A percentile compares a stretch with the other conserved stretches of the same genome.
phyloP scores from a whole-genome alignment of 1,139 yeast genomes.

The Nadsonia starkeyi-henricii region DNA sequence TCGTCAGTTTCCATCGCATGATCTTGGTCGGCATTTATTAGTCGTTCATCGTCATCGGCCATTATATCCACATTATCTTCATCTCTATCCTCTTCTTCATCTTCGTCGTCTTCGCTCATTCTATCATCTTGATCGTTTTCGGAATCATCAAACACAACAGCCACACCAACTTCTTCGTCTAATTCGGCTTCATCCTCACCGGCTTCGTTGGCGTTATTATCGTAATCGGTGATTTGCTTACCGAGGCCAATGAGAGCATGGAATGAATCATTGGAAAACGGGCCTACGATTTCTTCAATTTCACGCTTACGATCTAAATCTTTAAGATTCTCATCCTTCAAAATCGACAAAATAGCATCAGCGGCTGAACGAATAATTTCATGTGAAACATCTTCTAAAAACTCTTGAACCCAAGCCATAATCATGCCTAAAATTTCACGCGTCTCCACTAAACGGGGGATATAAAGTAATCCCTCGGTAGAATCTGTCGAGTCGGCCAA shows the following conservation, averaged over 20 bases:
- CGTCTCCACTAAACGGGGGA: conserved; percentile 39
- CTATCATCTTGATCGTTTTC: conserved; percentile 22
- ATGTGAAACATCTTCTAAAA: conserved; percentile 45
- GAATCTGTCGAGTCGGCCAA: conserved; percentile 8
- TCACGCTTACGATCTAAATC: conserved; percentile 29
- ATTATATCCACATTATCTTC: conserved; percentile 20
- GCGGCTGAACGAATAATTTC: conserved; percentile 42
- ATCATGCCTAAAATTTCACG: conserved; percentile 32
- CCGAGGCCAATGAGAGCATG: conserved; percentile 39
- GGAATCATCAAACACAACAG: conserved; percentile 32
- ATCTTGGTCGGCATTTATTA: conserved; percentile 1
- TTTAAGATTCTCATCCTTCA: conserved; percentile 36
- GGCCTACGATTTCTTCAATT: conserved; percentile 37
- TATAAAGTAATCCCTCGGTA: conserved; percentile 32
- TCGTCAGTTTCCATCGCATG: conserved; percentile 8
- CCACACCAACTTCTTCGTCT: conserved; percentile 33
- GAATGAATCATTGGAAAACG: conserved; percentile 35
- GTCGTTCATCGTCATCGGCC: conserved; percentile 13
- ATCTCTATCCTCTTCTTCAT: conserved; percentile 22
- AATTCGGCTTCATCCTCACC: conserved; percentile 16
- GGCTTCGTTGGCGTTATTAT: conserved; percentile 21
- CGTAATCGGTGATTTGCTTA: conserved; percentile 45
- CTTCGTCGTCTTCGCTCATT: conserved; percentile 18
- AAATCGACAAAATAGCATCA: conserved; percentile 47
- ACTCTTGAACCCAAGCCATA: conserved; percentile 34